Base-by-base conservation (phyloP, 345 rosid species). In the Eucalyptus erythrocorys region DNA sequence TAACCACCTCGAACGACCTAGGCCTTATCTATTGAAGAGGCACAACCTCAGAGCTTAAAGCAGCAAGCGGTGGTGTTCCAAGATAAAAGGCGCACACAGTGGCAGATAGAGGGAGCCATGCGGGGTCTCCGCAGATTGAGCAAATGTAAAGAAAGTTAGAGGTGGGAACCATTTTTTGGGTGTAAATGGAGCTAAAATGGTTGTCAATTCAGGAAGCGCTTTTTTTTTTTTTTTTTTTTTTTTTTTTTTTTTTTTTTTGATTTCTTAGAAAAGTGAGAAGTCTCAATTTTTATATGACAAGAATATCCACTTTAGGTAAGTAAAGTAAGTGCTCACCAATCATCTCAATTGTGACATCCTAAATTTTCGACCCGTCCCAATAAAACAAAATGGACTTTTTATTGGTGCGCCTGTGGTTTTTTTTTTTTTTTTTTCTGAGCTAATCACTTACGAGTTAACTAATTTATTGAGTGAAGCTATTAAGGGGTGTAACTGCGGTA, bases 381-480 rank as follows among this genome's bases (percentile, higher is more conserved):
- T 48, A 12, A 48, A 48, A 48, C 14, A 4, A 48, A 48, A 48
- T 48, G 2, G 5, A 14, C 49, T 48, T 12, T 48, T 48, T 2
- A 48, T 12, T 1, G 5, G 5, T 0, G 5, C 1, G 2, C 49
- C 5, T 48, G 12, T 48, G 1, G 49, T 48, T 1, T 5, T 48
- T 12, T 48, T 48, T 48, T 48, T 1, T 5, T 48, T 12, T 48
- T 48, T 48, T 2, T 48, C 5, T 48, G 14, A 48, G 14, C 2
- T 48, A 5, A 48, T 48, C 2, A 12, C 14, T 48, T 5, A 48
- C 49, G 14, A 48, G 2, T 48, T 13, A 48, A 12, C 14, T 4
- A 12, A 48, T 4, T 2, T 12, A 48, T 48, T 48, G 14, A 5
- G 49, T 48, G 14, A 48, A 12, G 49, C 14, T 5, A 1, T 48